phyloP scores from a whole-genome alignment of 2,329 filamentous ascomycete genomes.

The Pseudogymnoascus sp. region DNA sequence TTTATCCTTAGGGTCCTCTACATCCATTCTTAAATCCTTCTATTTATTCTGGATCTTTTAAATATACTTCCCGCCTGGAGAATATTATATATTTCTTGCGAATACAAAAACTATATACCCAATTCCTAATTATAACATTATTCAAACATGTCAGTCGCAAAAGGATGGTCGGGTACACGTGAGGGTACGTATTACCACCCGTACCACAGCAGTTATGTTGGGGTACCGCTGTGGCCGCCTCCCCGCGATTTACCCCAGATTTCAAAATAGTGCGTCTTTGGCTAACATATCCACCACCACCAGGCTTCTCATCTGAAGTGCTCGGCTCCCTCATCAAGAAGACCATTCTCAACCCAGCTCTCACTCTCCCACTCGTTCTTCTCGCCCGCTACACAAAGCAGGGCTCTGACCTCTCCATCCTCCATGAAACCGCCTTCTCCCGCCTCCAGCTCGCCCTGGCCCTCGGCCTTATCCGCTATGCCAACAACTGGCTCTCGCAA shows the following conservation, averaged over 20 bases:
- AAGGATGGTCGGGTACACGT: neutral
- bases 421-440: conserved; percentile 43
- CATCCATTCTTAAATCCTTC: neutral
- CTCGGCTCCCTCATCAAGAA: conserved; percentile 47
- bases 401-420: conserved; percentile 46
- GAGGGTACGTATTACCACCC: neutral
- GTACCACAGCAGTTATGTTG: neutral
- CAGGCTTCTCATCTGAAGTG: conserved; percentile 51
- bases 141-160: neutral
- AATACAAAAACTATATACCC: neutral
- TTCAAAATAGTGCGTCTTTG: neutral
- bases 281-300: conserved; percentile 9
- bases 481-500: conserved; percentile 44
- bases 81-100: neutral
- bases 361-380: conserved; percentile 56
- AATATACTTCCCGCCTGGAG: neutral
- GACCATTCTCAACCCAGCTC: conserved; percentile 55
- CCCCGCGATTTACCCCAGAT: conserved; percentile 2
- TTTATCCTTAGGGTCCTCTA: neutral
- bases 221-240: neutral
- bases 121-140: neutral
- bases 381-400: conserved; percentile 55
- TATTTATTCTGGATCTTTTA: neutral
- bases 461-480: conserved; percentile 41
- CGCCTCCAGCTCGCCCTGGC: conserved; percentile 46